phyloP scores from a whole-genome alignment of 2,329 filamentous ascomycete genomes.

The Alternaria novae-zelandiae region DNA sequence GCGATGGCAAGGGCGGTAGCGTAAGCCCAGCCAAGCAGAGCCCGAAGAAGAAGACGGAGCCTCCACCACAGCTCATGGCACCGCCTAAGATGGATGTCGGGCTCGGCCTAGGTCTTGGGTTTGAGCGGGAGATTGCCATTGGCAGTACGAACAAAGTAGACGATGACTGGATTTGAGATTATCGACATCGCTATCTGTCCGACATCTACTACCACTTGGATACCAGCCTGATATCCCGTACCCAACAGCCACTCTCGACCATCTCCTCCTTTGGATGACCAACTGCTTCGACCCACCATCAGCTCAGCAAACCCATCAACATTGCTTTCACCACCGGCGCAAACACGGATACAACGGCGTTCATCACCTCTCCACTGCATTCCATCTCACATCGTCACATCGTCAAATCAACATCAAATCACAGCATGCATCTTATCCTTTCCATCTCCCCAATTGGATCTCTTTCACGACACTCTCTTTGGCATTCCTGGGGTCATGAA shows the following conservation, averaged over 20 bases:
- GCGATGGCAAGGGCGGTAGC: constrained; percentile 42
- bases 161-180: constrained; percentile 43
- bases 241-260: neutral
- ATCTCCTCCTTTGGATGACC: neutral
- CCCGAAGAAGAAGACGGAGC: constrained; percentile 50
- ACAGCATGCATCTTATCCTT: neutral
- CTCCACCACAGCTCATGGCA: constrained; percentile 46
- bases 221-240: neutral
- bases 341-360: neutral
- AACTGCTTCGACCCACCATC: neutral
- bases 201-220: neutral
- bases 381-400: neutral
- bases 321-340: neutral
- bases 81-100: constrained; percentile 49
- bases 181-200: neutral
- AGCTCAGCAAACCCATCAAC: neutral
- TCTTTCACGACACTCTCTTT: neutral
- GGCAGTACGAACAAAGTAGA: constrained; percentile 21
- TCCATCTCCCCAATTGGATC: neutral
- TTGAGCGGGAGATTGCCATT: constrained; percentile 39
- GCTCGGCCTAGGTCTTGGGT: constrained; percentile 34
- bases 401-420: neutral
- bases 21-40: constrained; percentile 48
- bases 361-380: neutral
- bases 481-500: neutral